Evolutionary conservation across 2,329 filamentous ascomycete genomes (phyloP), one percentile per base, ranked within the genome.

Genomic region (Apiospora sp.): DNA sequence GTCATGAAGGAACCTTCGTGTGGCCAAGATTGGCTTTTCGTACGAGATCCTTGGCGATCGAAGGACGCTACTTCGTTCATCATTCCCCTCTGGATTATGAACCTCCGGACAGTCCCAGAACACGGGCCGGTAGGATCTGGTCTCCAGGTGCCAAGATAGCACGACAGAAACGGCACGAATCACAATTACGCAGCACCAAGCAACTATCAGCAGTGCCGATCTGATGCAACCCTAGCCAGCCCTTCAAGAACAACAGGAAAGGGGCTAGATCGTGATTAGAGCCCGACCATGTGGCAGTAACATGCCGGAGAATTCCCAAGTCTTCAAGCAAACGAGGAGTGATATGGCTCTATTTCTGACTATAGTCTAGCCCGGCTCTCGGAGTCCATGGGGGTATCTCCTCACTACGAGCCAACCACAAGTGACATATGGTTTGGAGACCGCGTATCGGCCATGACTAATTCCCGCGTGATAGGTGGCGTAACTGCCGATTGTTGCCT

Each of bases 131-230:
- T 41, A 34, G 34, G n/a, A 64, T 41, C 34, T 14, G 2, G 12
- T n/a, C 19, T 41, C 12, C 30, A 64, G 34, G 22, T 41, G 54
- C 54, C 37, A n/a, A 14, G 8, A 64, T 64, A 24, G 4, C 58
- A 64, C 58, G 19, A 41, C 54, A 41, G 54, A 37, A 5, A 13
- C n/a, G 30, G 19, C 34, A 41, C 19, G 58, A 41, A 14, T 41
- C 34, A 41, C 34, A 41, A 41, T 2, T 14, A 41, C 34, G 19
- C 34, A 41, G 22, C 19, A 64, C 58, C 58, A 64, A 64, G 58
- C 58, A 64, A 41, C 34, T 64, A 12, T 41, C 34, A 64, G 34
- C 58, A 41, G 34, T 64, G 34, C 58, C 58, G 58, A 64, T 24
- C 12, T 10, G 8, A 64, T 64, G 58, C 34, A 64, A 64, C 34